Evolutionary conservation across 169 alveolate genomes (phyloP).

Genomic region (Plasmodium gaboni): DNA sequence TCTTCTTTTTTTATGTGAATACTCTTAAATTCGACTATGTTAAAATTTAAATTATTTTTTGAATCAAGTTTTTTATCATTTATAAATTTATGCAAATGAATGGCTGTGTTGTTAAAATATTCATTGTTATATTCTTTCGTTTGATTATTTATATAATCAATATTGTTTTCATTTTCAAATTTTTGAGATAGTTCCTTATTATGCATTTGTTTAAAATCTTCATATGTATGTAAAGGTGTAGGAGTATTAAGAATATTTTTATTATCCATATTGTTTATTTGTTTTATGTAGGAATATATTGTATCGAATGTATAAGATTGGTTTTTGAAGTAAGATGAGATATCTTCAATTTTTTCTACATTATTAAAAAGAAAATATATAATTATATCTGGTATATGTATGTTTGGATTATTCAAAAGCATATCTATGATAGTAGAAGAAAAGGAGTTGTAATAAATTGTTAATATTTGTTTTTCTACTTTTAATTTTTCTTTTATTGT

Average conservation of each 20-base stretch:
- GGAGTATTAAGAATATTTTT: not conserved
- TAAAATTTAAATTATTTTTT: not conserved
- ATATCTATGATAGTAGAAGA: slow-evolving; percentile 55
- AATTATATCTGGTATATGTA: slow-evolving; percentile 54
- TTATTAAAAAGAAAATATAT: slow-evolving; percentile 55
- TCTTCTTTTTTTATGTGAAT: slow-evolving; percentile 15
- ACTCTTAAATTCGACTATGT: slow-evolving; percentile 12
- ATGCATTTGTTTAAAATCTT: not conserved
- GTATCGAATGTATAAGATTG: slow-evolving; percentile 45
- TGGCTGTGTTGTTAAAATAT: not conserved
- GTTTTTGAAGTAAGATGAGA: slow-evolving; percentile 36
- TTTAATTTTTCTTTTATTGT: slow-evolving; percentile 59
- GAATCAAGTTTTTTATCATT: slow-evolving; percentile 6
- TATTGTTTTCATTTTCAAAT: not conserved
- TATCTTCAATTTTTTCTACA: slow-evolving; percentile 48
- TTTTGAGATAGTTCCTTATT: not conserved
- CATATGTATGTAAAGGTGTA: not conserved
- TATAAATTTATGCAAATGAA: not conserved
- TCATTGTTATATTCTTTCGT: not conserved
- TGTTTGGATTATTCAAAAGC: slow-evolving; percentile 42
- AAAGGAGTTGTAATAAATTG: slow-evolving; percentile 58
- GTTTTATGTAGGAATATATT: slow-evolving; percentile 33
- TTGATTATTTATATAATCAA: not conserved
- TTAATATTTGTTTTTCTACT: slow-evolving; percentile 52
- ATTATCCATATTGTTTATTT: not conserved